Evolutionary conservation across 169 alveolate species (phyloP).

Genomic region (Plasmodium knowlesi): DNA sequence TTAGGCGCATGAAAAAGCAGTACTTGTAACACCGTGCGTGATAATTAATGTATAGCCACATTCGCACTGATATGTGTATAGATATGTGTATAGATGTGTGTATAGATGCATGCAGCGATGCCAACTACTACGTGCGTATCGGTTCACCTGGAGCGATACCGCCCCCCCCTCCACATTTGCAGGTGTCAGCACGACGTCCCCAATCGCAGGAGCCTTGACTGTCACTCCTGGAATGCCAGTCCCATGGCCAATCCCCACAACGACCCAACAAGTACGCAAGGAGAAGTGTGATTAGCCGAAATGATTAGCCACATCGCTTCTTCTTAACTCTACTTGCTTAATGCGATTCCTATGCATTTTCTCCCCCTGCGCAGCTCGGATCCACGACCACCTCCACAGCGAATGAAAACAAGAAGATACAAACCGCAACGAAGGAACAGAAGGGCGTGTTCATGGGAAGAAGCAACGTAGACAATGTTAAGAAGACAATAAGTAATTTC

Average conservation of each 20-base stretch:
- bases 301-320: not conserved
- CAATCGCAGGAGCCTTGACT: slow-evolving; percentile 89
- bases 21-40: not conserved
- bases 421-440: slow-evolving; percentile 77
- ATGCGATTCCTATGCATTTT: not conserved
- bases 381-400: slow-evolving; percentile 82
- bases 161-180: not conserved
- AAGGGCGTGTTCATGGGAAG: slow-evolving; percentile 79
- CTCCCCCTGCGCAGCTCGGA: slow-evolving; percentile 60
- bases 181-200: slow-evolving; percentile 83
- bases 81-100: too few relatives aligned
- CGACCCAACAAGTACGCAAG: slow-evolving; percentile 86
- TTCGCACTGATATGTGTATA: too few relatives aligned
- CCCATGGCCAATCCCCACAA: slow-evolving; percentile 92
- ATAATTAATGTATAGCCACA: too few relatives aligned
- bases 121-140: not conserved
- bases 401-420: slow-evolving; percentile 78
- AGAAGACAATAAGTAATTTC: slow-evolving; percentile 57
- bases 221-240: slow-evolving; percentile 92
- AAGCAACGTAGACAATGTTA: slow-evolving; percentile 76
- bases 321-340: not conserved
- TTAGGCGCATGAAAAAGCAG: not conserved
- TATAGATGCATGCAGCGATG: not conserved
- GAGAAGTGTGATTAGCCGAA: slow-evolving; percentile 21
- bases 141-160: not conserved